These are phyloP conservation scores for Cladosporium sp. DNA, from an alignment of 2,329 filamentous ascomycete genomes.

Conservation along the genomic window DNA sequence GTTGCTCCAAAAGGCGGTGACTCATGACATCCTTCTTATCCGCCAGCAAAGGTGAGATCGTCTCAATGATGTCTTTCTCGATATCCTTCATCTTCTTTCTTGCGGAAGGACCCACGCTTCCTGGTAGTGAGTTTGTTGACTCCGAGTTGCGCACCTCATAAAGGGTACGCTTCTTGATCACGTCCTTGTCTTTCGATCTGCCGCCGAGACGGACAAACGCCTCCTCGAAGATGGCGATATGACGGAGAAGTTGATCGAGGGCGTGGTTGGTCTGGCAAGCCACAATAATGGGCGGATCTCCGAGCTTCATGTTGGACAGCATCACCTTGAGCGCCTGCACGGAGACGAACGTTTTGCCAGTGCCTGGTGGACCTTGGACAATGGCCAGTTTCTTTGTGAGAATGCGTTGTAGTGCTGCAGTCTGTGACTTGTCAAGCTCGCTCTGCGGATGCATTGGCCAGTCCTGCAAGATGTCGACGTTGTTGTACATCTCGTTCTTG, in stretches of 20 bases:
- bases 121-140: slow-evolving; percentile 32
- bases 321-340: slow-evolving; percentile 65
- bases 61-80: slow-evolving; percentile 34
- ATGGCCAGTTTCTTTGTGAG: slow-evolving; percentile 68
- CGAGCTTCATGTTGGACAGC: slow-evolving; percentile 51
- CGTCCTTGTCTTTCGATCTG: slow-evolving; percentile 58
- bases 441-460: slow-evolving; percentile 49
- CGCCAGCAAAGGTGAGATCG: slow-evolving; percentile 42
- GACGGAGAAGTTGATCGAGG: slow-evolving; percentile 70
- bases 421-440: slow-evolving; percentile 66
- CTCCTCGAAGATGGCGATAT: slow-evolving; percentile 57
- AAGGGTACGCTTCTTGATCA: slow-evolving; percentile 62
- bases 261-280: slow-evolving; percentile 89
- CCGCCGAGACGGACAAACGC: slow-evolving; percentile 65
- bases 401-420: slow-evolving; percentile 62
- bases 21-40: slow-evolving; percentile 43
- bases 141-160: slow-evolving; percentile 52
- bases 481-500: slow-evolving; percentile 36
- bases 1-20: slow-evolving; percentile 48
- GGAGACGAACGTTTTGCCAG: slow-evolving; percentile 78
- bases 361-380: slow-evolving; percentile 76
- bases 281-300: slow-evolving; percentile 67
- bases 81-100: slow-evolving; percentile 41
- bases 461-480: slow-evolving; percentile 49
- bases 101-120: slow-evolving; percentile 38